Evolutionary conservation across 2,329 filamentous ascomycete genomes (phyloP).

Genomic region (Pseudogymnoascus sp.): DNA sequence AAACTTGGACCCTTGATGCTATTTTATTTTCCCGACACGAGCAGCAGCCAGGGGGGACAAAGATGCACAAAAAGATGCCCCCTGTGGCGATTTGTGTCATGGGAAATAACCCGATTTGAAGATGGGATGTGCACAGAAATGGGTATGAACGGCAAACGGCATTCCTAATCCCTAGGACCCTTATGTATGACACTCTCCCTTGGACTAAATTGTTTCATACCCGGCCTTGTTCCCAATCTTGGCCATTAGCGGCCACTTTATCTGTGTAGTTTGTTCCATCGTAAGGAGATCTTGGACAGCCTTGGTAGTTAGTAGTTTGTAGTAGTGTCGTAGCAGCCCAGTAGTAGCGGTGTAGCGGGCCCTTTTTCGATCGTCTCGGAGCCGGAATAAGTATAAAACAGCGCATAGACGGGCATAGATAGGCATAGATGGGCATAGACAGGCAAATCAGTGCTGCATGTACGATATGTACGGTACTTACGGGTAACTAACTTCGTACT

Average conservation of each 20-base stretch:
- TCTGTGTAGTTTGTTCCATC: constrained; percentile 1
- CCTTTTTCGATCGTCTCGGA: neutral
- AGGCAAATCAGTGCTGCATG: neutral
- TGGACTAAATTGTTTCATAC: neutral
- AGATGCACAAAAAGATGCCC: neutral
- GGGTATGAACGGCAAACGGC: neutral
- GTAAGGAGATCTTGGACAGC: neutral
- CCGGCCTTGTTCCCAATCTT: neutral
- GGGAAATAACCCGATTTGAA: neutral
- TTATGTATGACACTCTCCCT: neutral
- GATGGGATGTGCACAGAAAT: neutral
- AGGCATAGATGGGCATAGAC: neutral
- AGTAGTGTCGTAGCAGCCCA: neutral
- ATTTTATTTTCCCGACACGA: neutral
- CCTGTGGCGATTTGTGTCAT: neutral
- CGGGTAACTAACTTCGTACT: neutral
- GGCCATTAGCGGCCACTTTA: neutral
- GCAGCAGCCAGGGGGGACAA: neutral
- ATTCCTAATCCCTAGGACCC: neutral
- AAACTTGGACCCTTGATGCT: neutral
- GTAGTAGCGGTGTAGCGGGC: neutral
- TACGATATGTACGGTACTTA: neutral
- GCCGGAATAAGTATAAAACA: neutral
- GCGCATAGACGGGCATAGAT: neutral
- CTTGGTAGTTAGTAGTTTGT: neutral